Percentiles rank a stretch among this genome's conserved stretches.
Conservation (phyloP, 2,329 filamentous ascomycete genomes). For the Leptographium procerum region DNA sequence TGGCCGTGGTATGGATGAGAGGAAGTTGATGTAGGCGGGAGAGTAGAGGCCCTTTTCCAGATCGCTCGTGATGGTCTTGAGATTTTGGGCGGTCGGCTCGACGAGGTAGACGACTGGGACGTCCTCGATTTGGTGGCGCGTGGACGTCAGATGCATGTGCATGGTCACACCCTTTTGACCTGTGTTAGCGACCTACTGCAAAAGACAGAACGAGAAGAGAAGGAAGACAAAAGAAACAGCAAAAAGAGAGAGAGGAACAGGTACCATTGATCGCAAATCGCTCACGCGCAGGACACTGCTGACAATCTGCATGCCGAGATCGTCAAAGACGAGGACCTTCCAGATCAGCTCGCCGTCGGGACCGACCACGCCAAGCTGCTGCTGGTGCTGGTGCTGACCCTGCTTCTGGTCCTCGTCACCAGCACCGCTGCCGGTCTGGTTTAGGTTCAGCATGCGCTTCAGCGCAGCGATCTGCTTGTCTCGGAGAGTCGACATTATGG, state of each 20-base stretch:
- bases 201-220: too few species aligned
- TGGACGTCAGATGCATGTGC: slow-evolving; percentile 77
- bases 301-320: slow-evolving; percentile 83
- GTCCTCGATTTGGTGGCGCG: slow-evolving; percentile 84
- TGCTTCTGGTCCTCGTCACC: slow-evolving; percentile 53
- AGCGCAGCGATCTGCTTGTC: slow-evolving; percentile 39
- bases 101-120: slow-evolving; percentile 95
- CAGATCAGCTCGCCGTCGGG: slow-evolving; percentile 87
- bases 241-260: not conserved
- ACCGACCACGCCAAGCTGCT: slow-evolving; percentile 65
- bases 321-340: slow-evolving; percentile 95
- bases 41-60: slow-evolving; percentile 81
- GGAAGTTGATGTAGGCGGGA: slow-evolving; percentile 92
- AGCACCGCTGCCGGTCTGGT: slow-evolving; percentile 51
- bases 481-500: slow-evolving; percentile 11
- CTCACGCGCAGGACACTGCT: slow-evolving; percentile 92
- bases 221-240: not conserved
- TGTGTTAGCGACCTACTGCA: not conserved
- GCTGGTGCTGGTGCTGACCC: slow-evolving; percentile 42
- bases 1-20: slow-evolving; percentile 81
- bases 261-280: slow-evolving; percentile 67
- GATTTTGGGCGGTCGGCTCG: slow-evolving; percentile 72
- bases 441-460: slow-evolving; percentile 91
- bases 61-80: slow-evolving; percentile 74
- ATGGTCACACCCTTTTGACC: slow-evolving; percentile 69